Percentiles rank a stretch among this genome's conserved stretches.
phyloP scores from a whole-genome alignment of 371 early-diverging fungal species.

The Circinella umbellata region DNA sequence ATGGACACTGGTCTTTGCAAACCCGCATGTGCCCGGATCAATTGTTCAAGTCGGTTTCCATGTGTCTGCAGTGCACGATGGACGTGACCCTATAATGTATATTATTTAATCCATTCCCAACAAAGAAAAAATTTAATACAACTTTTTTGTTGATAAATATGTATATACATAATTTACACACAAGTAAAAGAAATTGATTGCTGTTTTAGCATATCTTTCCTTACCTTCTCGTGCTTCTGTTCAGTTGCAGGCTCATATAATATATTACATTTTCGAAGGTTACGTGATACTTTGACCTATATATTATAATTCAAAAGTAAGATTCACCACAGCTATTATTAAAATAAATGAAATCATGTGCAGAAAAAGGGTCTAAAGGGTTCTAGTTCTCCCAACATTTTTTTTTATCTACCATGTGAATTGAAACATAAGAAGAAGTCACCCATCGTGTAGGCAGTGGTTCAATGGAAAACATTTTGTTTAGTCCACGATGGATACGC shows the following conservation, averaged over 20 bases:
- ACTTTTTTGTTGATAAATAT: background rate
- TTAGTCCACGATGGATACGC: slow-evolving; percentile 39
- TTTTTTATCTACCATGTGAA: slow-evolving; percentile 18
- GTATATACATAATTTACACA: background rate
- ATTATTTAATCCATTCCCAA: background rate
- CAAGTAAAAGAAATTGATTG: no score
- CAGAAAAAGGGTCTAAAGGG: background rate
- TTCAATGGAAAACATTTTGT: slow-evolving; percentile 38
- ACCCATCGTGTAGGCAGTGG: slow-evolving; percentile 34
- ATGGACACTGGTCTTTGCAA: slow-evolving; percentile 31
- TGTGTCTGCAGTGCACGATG: slow-evolving; percentile 36
- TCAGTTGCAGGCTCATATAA: slow-evolving; percentile 35
- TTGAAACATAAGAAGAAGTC: slow-evolving; percentile 24
- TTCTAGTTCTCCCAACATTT: background rate
- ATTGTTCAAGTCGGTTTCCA: slow-evolving; percentile 18
- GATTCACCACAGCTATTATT: no score
- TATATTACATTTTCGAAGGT: slow-evolving; percentile 39
- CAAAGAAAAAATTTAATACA: background rate
- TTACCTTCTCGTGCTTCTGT: slow-evolving; percentile 33
- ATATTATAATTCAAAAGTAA: background rate
- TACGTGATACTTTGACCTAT: slow-evolving; percentile 41
- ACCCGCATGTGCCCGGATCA: slow-evolving; percentile 37
- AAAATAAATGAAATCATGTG: background rate
- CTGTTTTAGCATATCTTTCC: background rate
- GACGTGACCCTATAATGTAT: slow-evolving; percentile 26